Evolutionary conservation across 805 yeast genomes (phyloP), one percentile per base, ranked within the genome.

Genomic region (Dipodascopsis uninucleata): DNA sequence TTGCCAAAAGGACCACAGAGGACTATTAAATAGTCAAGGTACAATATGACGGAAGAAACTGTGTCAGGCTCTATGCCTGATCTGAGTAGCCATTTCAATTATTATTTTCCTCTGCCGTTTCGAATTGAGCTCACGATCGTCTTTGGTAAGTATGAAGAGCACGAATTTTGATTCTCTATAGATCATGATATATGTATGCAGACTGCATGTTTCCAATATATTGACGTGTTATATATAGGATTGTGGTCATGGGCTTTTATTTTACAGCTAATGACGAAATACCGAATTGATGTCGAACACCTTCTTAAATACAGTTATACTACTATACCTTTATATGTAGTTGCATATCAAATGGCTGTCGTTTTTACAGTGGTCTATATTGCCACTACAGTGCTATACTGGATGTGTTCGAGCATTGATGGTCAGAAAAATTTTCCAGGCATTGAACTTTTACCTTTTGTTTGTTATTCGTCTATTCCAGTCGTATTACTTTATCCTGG

Each of bases 71-170:
- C n/a, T n/a, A n/a, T n/a, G n/a, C n/a, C n/a, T n/a, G n/a, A n/a
- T n/a, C n/a, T 36, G 21, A 49, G 45, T 14, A 38, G 28, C n/a
- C 38, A 39, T 9, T 67, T 69, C 47, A 71, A 68, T 41, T 45
- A 55, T 20, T 42, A 60, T 36, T 56, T 71, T 31, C 81, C 81
- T 1, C 58, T 73, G n/a, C 78, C 81, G 1, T 75, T 71, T 53
- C 58, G 68, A n/a, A 52, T 60, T 5, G 52, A 56, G 14, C 49
- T 56, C 10, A 55, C 58, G 17, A 39, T 62, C 4, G 41, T 56
- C 5, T 26, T 54, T 14, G 58, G 58, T 44, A 34, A 8, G 39
- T 34, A 4, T 17, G 42, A 12, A n/a, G 14, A 12, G 29, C 29
- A 26, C 12, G 10, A 26, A 10, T 26, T n/a, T n/a, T n/a, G n/a